phyloP scores from a whole-genome alignment of 129 eudicot genomes.

The Tanacetum coccineum region DNA sequence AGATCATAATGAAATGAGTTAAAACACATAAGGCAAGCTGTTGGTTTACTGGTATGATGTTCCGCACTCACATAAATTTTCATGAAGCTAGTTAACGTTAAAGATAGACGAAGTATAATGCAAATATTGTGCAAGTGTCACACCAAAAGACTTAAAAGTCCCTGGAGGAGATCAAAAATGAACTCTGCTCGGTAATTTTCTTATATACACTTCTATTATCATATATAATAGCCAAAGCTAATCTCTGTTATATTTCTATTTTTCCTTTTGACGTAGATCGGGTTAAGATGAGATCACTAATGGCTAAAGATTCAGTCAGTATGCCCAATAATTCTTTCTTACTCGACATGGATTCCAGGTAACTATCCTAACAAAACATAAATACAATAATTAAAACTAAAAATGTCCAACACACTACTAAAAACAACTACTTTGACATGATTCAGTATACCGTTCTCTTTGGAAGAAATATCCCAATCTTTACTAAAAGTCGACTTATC shows the following conservation, averaged over 20 bases:
- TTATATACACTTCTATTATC: background rate
- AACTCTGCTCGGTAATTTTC: no score
- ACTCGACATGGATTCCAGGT: constrained; percentile 90
- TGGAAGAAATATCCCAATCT: constrained; percentile 77
- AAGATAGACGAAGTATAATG: constrained; percentile 1
- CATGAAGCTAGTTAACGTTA: background rate
- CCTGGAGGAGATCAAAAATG: constrained; percentile 72
- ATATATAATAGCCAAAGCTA: background rate
- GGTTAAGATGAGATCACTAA: constrained; percentile 72
- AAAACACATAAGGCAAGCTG: constrained; percentile 74
- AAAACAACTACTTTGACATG: background rate
- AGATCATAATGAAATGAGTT: no score
- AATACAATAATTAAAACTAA: background rate
- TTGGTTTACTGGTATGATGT: constrained; percentile 30
- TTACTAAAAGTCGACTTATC: constrained; percentile 52
- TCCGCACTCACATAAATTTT: constrained; percentile 1
- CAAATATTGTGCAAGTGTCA: constrained; percentile 52
- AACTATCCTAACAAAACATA: constrained; percentile 20
- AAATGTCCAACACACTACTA: background rate
- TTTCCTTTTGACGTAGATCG: constrained; percentile 17
- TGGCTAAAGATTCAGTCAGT: constrained; percentile 68
- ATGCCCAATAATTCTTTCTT: constrained; percentile 85
- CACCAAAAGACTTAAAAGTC: constrained; percentile 90
- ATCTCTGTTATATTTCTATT: background rate
- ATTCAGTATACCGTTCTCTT: constrained; percentile 85